These are phyloP conservation scores for Nitzschia sp. DNA, from an alignment of 108 stramenopile genomes.

Conservation along the genomic window DNA sequence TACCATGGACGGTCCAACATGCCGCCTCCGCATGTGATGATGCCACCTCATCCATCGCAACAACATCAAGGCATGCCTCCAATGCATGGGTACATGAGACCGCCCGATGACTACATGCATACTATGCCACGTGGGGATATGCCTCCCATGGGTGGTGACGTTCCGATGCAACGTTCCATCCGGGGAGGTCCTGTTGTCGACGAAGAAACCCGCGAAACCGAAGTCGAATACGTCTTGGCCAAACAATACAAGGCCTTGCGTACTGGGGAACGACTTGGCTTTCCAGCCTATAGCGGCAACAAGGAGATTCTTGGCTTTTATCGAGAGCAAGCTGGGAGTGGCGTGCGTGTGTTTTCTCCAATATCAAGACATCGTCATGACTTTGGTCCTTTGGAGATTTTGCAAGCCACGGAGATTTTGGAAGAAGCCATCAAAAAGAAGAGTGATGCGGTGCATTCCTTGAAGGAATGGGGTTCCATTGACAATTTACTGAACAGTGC, in stretches of 20 bases:
- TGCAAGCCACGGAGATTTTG: constrained; percentile 53
- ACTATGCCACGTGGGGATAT: background rate
- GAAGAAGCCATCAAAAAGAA: constrained; percentile 50
- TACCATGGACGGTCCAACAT: background rate
- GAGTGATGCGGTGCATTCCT: constrained; percentile 46
- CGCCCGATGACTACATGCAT: no score
- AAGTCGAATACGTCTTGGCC: constrained; percentile 59
- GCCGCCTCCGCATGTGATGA: background rate
- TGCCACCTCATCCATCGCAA: constrained; percentile 9
- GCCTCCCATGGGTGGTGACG: background rate
- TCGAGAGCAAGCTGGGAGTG: constrained; percentile 30
- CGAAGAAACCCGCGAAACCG: constrained; percentile 20
- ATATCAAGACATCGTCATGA: constrained; percentile 40
- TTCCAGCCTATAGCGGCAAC: constrained; percentile 55
- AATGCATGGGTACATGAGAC: constrained; percentile 5
- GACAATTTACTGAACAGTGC: constrained; percentile 48
- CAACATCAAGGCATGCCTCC: constrained; percentile 9
- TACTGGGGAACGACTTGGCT: constrained; percentile 53
- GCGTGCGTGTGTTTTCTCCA: constrained; percentile 33
- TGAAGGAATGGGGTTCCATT: constrained; percentile 53
- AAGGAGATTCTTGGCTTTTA: constrained; percentile 69
- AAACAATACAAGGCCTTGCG: constrained; percentile 61
- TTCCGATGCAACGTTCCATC: constrained; percentile 6
- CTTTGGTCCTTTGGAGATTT: constrained; percentile 49
- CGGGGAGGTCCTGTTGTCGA: background rate